Conservation (phyloP, 495 filamentous ascomycete species). For the Neurospora sp. region DNA sequence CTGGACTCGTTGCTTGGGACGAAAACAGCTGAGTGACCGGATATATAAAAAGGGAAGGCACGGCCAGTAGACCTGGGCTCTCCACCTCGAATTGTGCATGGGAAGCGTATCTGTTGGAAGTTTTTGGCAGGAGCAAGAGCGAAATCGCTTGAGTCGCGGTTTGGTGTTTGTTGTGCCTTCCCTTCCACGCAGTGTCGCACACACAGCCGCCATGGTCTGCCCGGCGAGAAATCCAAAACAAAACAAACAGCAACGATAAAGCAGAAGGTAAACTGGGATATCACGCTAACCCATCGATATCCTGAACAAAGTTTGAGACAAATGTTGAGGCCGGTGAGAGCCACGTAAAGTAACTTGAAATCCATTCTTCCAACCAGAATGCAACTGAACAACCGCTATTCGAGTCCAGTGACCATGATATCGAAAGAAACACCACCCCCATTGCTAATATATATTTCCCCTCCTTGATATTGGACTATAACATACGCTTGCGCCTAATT, state of each 20-base stretch:
- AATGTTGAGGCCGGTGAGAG: neutral
- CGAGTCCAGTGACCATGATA: neutral
- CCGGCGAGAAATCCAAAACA: neutral
- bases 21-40: neutral
- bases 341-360: neutral
- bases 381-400: neutral
- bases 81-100: neutral
- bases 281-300: neutral
- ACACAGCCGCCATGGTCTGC: neutral
- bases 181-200: neutral
- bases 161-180: neutral
- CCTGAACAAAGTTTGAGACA: neutral
- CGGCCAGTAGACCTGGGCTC: neutral
- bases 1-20: neutral
- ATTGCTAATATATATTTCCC: neutral
- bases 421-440: neutral
- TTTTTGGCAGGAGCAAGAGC: neutral
- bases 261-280: neutral
- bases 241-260: neutral
- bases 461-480: neutral
- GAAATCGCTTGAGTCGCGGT: neutral
- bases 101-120: neutral
- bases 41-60: neutral
- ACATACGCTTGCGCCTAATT: neutral
- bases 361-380: neutral